A percentile compares a stretch with the other conserved stretches of the same genome.
phyloP scores from a whole-genome alignment of 371 early-diverging fungal genomes.

The Saksenaea vasiformis region DNA sequence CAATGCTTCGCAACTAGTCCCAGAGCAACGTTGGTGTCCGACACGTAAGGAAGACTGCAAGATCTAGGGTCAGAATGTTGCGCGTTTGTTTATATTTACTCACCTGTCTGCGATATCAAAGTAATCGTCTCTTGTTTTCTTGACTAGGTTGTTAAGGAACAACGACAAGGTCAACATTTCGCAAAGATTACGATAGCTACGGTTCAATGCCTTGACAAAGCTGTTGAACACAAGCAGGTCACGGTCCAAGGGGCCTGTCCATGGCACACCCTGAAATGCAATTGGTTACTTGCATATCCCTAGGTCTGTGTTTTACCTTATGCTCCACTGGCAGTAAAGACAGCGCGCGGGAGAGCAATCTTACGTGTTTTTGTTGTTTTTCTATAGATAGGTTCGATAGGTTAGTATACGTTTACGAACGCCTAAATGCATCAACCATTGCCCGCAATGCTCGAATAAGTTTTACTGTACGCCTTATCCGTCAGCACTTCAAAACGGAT shows the following conservation, averaged over 20 bases:
- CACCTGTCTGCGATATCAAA: conserved; percentile 54
- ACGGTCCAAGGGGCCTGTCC: conserved; percentile 71
- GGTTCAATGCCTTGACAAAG: conserved; percentile 60
- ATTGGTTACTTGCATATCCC: not conserved
- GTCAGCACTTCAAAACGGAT: conserved; percentile 60
- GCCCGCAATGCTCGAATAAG: conserved; percentile 47
- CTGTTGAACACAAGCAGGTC: conserved; percentile 78
- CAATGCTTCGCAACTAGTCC: conserved; percentile 54
- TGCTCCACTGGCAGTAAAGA: conserved; percentile 54
- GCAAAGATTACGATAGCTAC: conserved; percentile 61
- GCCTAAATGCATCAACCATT: conserved; percentile 27
- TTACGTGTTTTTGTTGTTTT: conserved; percentile 37
- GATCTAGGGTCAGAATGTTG: not conserved
- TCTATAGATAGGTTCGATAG: conserved; percentile 26
- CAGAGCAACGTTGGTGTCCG: conserved; percentile 57
- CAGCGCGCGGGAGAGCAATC: conserved; percentile 58
- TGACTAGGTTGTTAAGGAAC: conserved; percentile 52
- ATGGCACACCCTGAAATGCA: conserved; percentile 43
- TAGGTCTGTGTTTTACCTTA: conserved; percentile 26
- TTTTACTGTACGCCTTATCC: conserved; percentile 51
- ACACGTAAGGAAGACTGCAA: conserved; percentile 52
- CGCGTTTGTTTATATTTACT: conserved; percentile 1
- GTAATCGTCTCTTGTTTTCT: conserved; percentile 56
- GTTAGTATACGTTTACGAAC: conserved; percentile 5
- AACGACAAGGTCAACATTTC: conserved; percentile 64